Evolutionary conservation across 78 protist genomes (phyloP).

Genomic region (Creolimax fragrantissima): DNA sequence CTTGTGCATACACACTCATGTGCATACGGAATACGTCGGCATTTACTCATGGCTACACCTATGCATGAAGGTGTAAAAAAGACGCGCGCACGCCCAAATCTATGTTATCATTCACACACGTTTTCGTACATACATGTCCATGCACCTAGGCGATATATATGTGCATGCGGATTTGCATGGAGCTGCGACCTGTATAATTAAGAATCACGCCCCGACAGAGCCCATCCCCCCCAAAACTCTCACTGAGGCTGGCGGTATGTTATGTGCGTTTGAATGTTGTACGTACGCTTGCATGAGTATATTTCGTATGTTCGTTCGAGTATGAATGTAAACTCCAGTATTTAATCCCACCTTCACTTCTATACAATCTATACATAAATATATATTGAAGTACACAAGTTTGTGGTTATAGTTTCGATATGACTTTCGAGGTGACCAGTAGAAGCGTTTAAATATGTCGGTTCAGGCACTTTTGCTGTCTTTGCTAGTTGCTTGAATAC

Average conservation of each 20-base stretch:
- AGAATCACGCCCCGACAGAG: conserved; percentile 36
- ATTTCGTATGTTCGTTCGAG: background rate
- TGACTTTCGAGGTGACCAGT: too few species aligned
- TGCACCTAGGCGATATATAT: conserved; percentile 66
- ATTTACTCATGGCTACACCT: background rate
- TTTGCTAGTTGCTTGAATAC: too few species aligned
- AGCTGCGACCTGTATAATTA: conserved; percentile 63
- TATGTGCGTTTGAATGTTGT: background rate
- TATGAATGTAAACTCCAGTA: too few species aligned
- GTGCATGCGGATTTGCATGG: conserved; percentile 92
- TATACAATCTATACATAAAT: too few species aligned
- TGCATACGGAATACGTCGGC: background rate
- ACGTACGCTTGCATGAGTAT: background rate
- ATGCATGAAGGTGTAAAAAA: too few species aligned
- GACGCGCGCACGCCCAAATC: background rate
- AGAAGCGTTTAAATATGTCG: too few species aligned
- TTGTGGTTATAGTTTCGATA: too few species aligned
- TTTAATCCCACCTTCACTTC: too few species aligned
- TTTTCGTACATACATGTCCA: background rate
- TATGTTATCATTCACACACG: background rate
- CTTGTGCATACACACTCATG: background rate
- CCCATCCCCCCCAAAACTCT: conserved; percentile 44
- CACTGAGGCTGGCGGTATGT: conserved; percentile 47
- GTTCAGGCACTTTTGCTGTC: too few species aligned
- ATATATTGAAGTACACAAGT: too few species aligned